A percentile compares a stretch with the other conserved stretches of the same genome.
phyloP scores from a whole-genome alignment of 129 eudicot species.

The Kitagawia praeruptora region DNA sequence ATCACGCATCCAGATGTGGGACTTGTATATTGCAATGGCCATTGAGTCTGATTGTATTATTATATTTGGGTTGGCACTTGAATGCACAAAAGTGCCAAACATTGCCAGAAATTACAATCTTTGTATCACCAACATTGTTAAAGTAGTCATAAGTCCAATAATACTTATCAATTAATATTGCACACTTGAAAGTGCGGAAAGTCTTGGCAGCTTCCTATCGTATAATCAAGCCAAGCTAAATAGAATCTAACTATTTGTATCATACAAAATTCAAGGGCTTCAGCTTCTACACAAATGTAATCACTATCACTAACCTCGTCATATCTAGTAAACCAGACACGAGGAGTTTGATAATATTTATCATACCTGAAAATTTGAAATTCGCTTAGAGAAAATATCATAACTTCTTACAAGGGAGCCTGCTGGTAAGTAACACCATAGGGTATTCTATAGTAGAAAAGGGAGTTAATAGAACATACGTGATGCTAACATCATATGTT shows the following conservation, averaged over 20 bases:
- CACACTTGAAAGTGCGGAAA: neutral
- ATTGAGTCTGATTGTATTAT: neutral
- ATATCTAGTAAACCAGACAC: conserved; percentile 98
- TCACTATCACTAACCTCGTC: conserved; percentile 68
- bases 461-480: conserved; percentile 43
- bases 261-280: neutral
- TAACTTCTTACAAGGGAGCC: neutral
- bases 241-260: neutral
- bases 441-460: neutral
- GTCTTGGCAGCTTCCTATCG: neutral
- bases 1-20: neutral
- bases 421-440: neutral
- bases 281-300: neutral
- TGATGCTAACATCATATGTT: conserved; percentile 96
- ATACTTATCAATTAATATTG: neutral
- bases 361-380: conserved; percentile 59
- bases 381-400: conserved; percentile 9
- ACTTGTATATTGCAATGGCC: neutral
- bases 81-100: neutral
- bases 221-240: neutral
- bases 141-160: neutral
- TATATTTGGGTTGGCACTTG: too few species aligned
- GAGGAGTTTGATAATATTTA: conserved; percentile 98
- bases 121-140: neutral
- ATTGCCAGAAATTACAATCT: too few species aligned